A percentile compares a stretch with the other conserved stretches of the same genome.
These are phyloP conservation scores for Mycocentrospora acerina DNA, from an alignment of 2,329 filamentous ascomycete species.

Conservation along the genomic window DNA sequence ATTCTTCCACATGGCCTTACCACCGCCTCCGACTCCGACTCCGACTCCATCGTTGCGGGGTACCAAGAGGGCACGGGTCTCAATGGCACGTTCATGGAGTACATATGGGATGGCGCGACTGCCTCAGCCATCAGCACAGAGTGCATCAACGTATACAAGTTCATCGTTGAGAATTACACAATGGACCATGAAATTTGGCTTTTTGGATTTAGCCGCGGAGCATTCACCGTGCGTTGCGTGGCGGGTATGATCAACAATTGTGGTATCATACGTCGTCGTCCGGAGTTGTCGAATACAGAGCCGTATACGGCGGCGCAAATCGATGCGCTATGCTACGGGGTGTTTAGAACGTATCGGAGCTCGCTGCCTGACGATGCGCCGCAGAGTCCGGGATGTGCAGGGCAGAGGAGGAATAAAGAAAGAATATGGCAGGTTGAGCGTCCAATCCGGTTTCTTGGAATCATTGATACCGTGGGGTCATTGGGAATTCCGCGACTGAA, in stretches of 20 bases:
- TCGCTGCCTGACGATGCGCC: slow-evolving; percentile 30
- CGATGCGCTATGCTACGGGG: slow-evolving; percentile 28
- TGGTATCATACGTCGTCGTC: slow-evolving; percentile 38
- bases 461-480: slow-evolving; percentile 40
- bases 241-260: slow-evolving; percentile 49
- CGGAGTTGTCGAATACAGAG: slow-evolving; percentile 2
- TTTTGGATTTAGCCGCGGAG: slow-evolving; percentile 50
- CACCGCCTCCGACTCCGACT: neutral
- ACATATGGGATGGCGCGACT: slow-evolving; percentile 40
- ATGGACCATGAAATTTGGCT: slow-evolving; percentile 47
- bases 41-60: slow-evolving; percentile 28
- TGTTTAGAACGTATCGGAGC: slow-evolving; percentile 37
- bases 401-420: slow-evolving; percentile 16
- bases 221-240: slow-evolving; percentile 47
- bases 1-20: slow-evolving; percentile 18
- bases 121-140: slow-evolving; percentile 39
- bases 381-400: slow-evolving; percentile 20
- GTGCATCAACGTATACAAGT: slow-evolving; percentile 38
- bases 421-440: slow-evolving; percentile 32
- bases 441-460: slow-evolving; percentile 36
- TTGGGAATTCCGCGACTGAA: slow-evolving; percentile 37
- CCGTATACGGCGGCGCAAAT: slow-evolving; percentile 16
- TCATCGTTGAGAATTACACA: slow-evolving; percentile 38
- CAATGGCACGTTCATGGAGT: slow-evolving; percentile 38
- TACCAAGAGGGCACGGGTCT: slow-evolving; percentile 43